Percentiles rank a stretch among this genome's conserved stretches.
phyloP scores from a whole-genome alignment of 2,329 filamentous ascomycete genomes.

The Colletotrichum siamense region DNA sequence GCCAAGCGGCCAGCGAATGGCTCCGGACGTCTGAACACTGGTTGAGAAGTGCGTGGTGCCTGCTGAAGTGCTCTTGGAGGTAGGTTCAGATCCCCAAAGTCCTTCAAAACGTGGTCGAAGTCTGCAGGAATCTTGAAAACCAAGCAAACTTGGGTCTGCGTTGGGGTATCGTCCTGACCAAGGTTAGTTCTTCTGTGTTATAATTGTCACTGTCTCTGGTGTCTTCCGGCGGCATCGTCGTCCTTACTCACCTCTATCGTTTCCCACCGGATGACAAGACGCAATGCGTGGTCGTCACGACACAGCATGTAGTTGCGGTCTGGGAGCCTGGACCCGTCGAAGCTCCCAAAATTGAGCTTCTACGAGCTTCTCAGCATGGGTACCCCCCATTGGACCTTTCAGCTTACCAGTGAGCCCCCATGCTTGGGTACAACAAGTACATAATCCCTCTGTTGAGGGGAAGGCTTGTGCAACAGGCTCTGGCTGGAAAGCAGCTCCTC shows the following conservation, averaged over 20 bases:
- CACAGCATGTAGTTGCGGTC: neutral
- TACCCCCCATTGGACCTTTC: no score
- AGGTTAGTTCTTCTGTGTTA: neutral
- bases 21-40: neutral
- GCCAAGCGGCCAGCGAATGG: neutral
- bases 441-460: neutral
- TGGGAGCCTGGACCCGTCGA: neutral
- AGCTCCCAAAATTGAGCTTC: neutral
- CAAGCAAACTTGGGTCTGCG: neutral
- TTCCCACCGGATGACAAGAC: neutral
- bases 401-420: neutral
- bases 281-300: neutral
- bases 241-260: neutral
- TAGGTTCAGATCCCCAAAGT: neutral
- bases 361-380: neutral
- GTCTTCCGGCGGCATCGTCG: neutral
- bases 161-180: neutral
- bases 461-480: neutral
- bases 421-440: neutral
- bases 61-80: neutral
- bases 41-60: neutral
- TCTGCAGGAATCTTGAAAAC: neutral
- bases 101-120: neutral
- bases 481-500: neutral
- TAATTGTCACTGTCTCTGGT: rapidly evolving